Conservation (phyloP, 306 rosid species). For the Aeschynomene evenia region DNA sequence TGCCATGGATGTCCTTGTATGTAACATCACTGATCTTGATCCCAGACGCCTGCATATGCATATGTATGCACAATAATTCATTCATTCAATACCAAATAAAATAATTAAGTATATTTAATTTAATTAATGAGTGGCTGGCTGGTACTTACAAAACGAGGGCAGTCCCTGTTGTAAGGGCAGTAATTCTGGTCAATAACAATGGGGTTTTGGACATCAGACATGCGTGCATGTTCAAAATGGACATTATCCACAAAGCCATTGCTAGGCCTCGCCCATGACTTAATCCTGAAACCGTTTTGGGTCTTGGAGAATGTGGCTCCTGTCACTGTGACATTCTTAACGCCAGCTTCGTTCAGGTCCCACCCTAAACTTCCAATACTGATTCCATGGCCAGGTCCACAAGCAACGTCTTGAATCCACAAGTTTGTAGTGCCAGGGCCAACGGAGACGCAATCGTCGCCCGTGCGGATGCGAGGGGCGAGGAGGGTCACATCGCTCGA, state of each 20-base stretch:
- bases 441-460: constrained; percentile 62
- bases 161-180: constrained; percentile 39
- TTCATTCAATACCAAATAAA: no score
- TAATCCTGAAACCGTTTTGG: constrained; percentile 59
- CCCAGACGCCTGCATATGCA: constrained; percentile 58
- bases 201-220: constrained; percentile 54
- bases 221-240: constrained; percentile 37
- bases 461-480: constrained; percentile 45
- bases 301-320: constrained; percentile 30
- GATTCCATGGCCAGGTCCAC: constrained; percentile 76
- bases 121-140: no score
- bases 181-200: constrained; percentile 55
- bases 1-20: constrained; percentile 52
- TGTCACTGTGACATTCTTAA: constrained; percentile 56
- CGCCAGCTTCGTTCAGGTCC: constrained; percentile 45
- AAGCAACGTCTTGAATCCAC: constrained; percentile 53
- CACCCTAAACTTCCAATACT: constrained; percentile 73
- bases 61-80: no score
- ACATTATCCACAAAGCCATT: constrained; percentile 44
- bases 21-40: constrained; percentile 40
- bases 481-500: constrained; percentile 43
- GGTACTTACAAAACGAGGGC: constrained; percentile 43
- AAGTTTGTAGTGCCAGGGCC: constrained; percentile 54
- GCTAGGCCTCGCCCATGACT: constrained; percentile 63
- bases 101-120: no score